These are phyloP conservation scores for Amanita molliuscula DNA, from an alignment of 768 basidiomycete genomes.

Conservation along the genomic window DNA sequence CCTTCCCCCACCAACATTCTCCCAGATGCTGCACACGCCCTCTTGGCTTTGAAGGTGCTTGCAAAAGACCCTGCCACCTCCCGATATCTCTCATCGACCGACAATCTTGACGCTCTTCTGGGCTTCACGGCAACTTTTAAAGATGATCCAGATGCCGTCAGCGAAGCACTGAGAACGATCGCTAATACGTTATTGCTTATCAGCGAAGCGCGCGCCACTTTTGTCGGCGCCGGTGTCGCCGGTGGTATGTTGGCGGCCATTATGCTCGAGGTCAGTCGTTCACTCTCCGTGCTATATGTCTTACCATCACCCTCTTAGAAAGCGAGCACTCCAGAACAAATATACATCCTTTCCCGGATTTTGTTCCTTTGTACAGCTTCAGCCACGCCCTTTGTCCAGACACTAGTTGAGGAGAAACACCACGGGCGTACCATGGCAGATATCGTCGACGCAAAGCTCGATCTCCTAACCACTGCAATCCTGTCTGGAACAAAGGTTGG, in stretches of 20 bases:
- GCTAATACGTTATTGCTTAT: slow-evolving; percentile 74
- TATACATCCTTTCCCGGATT: slow-evolving; percentile 68
- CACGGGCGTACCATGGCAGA: slow-evolving; percentile 50
- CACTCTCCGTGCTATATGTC: background rate
- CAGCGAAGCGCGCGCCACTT: slow-evolving; percentile 47
- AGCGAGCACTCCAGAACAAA: slow-evolving; percentile 47
- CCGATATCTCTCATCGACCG: slow-evolving; percentile 38
- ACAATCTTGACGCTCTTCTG: slow-evolving; percentile 50
- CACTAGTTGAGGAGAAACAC: slow-evolving; percentile 57
- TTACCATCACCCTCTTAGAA: slow-evolving; percentile 33
- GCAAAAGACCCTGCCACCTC: slow-evolving; percentile 67
- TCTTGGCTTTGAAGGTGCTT: slow-evolving; percentile 65
- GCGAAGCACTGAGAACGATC: slow-evolving; percentile 64
- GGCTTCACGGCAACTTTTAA: slow-evolving; percentile 41
- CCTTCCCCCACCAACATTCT: background rate
- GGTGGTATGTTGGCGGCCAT: slow-evolving; percentile 61
- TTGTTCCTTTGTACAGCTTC: slow-evolving; percentile 66
- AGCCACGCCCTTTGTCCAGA: slow-evolving; percentile 36
- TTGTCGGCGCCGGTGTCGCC: slow-evolving; percentile 46
- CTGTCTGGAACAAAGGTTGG: slow-evolving; percentile 39
- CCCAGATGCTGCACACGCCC: slow-evolving; percentile 55
- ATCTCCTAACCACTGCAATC: slow-evolving; percentile 38
- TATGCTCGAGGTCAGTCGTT: slow-evolving; percentile 16
- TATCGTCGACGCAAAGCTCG: slow-evolving; percentile 50
- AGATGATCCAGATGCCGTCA: slow-evolving; percentile 46